A percentile compares a stretch with the other conserved stretches of the same genome.
Evolutionary conservation across 2,329 filamentous ascomycete species (phyloP).

Genomic region (Clonostachys byssicola): DNA sequence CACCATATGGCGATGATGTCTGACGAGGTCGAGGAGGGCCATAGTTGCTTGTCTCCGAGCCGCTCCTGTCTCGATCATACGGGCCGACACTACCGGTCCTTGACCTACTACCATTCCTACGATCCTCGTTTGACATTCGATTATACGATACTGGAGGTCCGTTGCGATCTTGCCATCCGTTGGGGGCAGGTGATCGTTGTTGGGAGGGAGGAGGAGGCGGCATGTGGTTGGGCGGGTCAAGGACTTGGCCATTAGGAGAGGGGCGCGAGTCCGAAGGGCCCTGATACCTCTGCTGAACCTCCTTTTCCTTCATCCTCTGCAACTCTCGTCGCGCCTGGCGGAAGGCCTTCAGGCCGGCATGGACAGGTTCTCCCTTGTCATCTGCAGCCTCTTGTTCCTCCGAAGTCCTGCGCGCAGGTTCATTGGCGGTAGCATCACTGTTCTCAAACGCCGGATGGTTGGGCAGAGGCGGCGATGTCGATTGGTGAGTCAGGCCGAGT

Average conservation of each 20-base stretch:
- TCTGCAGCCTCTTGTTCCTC: slow-evolving; percentile 13
- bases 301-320: slow-evolving; percentile 50
- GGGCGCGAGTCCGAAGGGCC: slow-evolving; percentile 1
- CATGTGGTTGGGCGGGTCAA: background rate
- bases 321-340: slow-evolving; percentile 53
- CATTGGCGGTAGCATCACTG: background rate
- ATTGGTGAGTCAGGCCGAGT: background rate
- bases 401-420: slow-evolving; percentile 2
- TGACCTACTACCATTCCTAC: slow-evolving; percentile 18
- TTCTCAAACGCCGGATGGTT: slow-evolving; percentile 20
- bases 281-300: slow-evolving; percentile 38
- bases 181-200: slow-evolving; percentile 19
- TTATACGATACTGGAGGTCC: slow-evolving; percentile 38
- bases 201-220: slow-evolving; percentile 7
- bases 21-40: slow-evolving; percentile 32
- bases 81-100: slow-evolving; percentile 18
- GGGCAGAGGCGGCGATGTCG: background rate
- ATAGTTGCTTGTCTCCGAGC: slow-evolving; percentile 49
- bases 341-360: slow-evolving; percentile 52
- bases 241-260: no score
- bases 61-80: slow-evolving; percentile 47
- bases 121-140: slow-evolving; percentile 19
- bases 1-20: slow-evolving; percentile 28
- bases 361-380: slow-evolving; percentile 32
- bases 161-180: slow-evolving; percentile 25